Conservation (phyloP, 176 grass and related monocot genomes). For the Bothriochloa decipiens region DNA sequence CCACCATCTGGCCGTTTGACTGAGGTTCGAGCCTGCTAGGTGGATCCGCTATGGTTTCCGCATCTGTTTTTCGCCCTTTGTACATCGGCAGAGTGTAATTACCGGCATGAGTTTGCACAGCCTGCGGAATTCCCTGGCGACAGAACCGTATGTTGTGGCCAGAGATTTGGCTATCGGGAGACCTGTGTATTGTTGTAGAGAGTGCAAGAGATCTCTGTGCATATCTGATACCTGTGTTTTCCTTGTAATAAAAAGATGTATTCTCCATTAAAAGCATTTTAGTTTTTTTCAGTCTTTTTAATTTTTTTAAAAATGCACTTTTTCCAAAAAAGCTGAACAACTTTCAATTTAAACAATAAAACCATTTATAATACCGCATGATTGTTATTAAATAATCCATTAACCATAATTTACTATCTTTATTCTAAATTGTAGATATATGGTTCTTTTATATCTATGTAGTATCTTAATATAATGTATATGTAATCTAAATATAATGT, state of each 20-base stretch:
- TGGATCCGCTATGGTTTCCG: neutral
- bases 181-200: neutral
- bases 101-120: slow-evolving; percentile 32
- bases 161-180: neutral
- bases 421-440: neutral
- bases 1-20: slow-evolving; percentile 40
- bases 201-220: neutral
- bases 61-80: slow-evolving; percentile 19
- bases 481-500: too few species aligned
- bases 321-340: neutral
- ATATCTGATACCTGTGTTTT: slow-evolving; percentile 1
- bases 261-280: neutral
- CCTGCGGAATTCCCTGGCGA: neutral
- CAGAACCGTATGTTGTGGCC: slow-evolving; percentile 12
- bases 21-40: slow-evolving; percentile 65
- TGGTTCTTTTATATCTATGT: neutral
- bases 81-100: slow-evolving; percentile 32
- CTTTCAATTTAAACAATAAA: neutral
- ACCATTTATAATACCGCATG: neutral
- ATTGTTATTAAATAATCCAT: neutral
- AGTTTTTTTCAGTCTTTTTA: neutral
- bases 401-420: neutral
- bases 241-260: neutral
- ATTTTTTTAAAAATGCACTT: neutral
- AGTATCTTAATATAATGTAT: neutral